Conservation (phyloP, 106 monocot species). For the Posidonia australis region DNA sequence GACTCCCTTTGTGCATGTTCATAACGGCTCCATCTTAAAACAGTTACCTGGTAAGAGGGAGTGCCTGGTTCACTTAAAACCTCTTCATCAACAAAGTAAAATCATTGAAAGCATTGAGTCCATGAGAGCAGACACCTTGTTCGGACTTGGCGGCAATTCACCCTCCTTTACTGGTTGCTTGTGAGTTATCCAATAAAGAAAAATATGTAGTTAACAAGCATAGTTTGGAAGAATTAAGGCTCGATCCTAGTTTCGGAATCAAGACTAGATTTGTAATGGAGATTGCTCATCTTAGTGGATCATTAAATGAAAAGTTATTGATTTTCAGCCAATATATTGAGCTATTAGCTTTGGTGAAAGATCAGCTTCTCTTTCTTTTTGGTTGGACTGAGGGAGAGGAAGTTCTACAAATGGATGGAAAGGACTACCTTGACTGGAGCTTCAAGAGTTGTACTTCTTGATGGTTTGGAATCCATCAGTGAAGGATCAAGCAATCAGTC, state of each 20-base stretch:
- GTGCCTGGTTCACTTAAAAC: constrained; percentile 40
- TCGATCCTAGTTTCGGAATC: constrained; percentile 41
- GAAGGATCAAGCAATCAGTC: constrained; percentile 54
- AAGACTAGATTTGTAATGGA: constrained; percentile 74
- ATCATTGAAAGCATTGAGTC: constrained; percentile 22
- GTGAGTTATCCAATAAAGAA: constrained; percentile 25
- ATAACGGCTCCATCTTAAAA: constrained; percentile 42
- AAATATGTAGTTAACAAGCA: constrained; percentile 10
- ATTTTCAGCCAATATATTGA: constrained; percentile 60
- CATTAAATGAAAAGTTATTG: constrained; percentile 49
- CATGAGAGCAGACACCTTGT: background rate
- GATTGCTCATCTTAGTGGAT: constrained; percentile 29
- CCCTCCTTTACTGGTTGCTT: constrained; percentile 31
- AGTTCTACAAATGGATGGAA: constrained; percentile 48
- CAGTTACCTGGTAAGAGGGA: constrained; percentile 51
- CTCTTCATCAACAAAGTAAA: constrained; percentile 30
- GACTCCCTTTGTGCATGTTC: constrained; percentile 58
- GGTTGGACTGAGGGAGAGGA: constrained; percentile 47
- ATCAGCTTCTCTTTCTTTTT: constrained; percentile 34
- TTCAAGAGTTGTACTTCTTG: constrained; percentile 67
- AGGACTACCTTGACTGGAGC: constrained; percentile 59
- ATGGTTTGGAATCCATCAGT: constrained; percentile 82
- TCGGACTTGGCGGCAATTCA: constrained; percentile 30
- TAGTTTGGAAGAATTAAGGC: constrained; percentile 13
- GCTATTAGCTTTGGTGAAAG: constrained; percentile 43